phyloP scores from a whole-genome alignment of 345 rosid species.

The Euphorbia pulcherrima region DNA sequence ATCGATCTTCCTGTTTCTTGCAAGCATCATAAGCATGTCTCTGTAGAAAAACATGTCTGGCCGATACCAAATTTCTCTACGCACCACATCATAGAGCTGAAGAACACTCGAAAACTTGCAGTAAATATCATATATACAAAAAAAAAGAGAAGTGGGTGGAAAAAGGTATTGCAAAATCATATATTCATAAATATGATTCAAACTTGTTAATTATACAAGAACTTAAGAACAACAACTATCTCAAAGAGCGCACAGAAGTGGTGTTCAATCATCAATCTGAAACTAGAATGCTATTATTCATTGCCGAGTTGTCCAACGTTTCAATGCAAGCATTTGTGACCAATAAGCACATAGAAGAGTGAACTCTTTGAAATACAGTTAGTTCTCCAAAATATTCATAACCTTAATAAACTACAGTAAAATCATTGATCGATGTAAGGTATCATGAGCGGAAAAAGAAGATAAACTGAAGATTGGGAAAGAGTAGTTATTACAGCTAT shows the following conservation, averaged over 20 bases:
- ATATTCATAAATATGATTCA: no score
- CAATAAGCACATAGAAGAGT: background rate
- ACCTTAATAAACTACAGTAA: background rate
- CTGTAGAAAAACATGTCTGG: slow-evolving; percentile 90
- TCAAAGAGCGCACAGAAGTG: background rate
- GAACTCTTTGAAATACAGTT: background rate
- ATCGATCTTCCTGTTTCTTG: slow-evolving; percentile 65
- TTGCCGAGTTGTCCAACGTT: background rate
- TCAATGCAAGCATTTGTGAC: background rate
- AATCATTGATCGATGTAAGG: no score
- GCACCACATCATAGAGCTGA: slow-evolving; percentile 76
- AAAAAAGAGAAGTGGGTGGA: background rate
- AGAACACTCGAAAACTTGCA: background rate
- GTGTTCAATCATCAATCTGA: background rate
- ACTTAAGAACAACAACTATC: background rate
- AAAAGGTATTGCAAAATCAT: no score
- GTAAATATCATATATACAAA: background rate
- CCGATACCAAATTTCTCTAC: slow-evolving; percentile 85
- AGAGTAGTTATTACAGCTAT: no score
- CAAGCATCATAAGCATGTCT: slow-evolving; percentile 95
- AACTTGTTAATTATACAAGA: background rate
- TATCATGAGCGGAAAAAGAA: no score
- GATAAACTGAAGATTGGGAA: no score
- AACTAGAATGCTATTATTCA: background rate
- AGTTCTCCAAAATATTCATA: background rate